These are phyloP conservation scores for Leccinum huronense DNA, from an alignment of 1,284 basidiomycete species.

Conservation along the genomic window DNA sequence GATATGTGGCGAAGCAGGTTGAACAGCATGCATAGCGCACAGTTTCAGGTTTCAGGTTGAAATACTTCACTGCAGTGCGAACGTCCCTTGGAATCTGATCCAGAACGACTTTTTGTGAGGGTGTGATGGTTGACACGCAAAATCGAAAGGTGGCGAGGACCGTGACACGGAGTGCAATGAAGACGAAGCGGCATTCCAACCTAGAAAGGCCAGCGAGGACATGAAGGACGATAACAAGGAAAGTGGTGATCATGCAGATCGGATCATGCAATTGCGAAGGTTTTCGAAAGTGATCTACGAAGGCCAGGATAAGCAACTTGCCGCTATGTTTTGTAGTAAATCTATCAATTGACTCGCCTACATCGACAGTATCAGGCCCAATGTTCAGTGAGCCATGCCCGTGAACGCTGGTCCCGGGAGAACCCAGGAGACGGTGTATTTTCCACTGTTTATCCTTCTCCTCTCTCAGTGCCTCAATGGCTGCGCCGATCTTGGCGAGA, in stretches of 20 bases:
- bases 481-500: not conserved
- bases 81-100: not conserved
- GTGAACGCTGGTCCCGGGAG: not conserved
- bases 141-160: not conserved
- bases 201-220: not conserved
- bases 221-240: not conserved
- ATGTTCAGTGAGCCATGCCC: not conserved
- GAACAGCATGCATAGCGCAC: not conserved
- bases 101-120: not conserved
- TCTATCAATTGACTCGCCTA: not conserved
- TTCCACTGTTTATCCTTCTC: not conserved
- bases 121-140: not conserved
- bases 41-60: not conserved
- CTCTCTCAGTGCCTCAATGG: not conserved
- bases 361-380: not conserved
- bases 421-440: not conserved
- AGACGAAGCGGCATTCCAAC: not conserved
- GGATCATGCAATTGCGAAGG: not conserved
- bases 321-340: not conserved
- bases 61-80: not conserved
- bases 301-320: too few species aligned
- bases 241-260: not conserved
- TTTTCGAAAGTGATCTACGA: not conserved
- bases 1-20: not conserved
- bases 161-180: not conserved